Conservation (phyloP, 768 basidiomycete genomes). For the Russula emetica region DNA sequence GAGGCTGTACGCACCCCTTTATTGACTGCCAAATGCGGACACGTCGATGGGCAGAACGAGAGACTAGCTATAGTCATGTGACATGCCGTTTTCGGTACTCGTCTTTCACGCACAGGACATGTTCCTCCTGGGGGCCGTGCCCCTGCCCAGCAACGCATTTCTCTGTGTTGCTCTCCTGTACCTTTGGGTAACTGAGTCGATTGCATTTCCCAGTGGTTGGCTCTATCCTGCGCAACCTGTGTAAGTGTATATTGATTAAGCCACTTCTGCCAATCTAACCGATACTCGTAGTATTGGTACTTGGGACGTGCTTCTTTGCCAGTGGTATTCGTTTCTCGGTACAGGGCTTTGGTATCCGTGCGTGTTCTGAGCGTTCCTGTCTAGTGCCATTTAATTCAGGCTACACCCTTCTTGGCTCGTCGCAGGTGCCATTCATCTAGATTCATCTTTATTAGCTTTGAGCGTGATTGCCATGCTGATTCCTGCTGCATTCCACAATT, state of each 20-base stretch:
- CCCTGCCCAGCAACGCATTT: background rate
- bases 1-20: no score
- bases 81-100: no score
- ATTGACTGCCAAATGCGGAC: background rate
- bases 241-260: slow-evolving; percentile 30
- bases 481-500: slow-evolving; percentile 75
- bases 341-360: slow-evolving; percentile 72
- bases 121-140: background rate
- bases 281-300: slow-evolving; percentile 55
- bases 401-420: background rate
- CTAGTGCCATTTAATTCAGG: background rate
- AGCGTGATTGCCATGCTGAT: slow-evolving; percentile 76
- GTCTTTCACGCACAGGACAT: background rate
- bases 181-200: background rate
- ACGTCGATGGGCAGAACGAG: background rate
- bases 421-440: slow-evolving; percentile 58
- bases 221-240: slow-evolving; percentile 44
- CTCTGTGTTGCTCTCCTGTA: background rate
- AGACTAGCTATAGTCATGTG: no score
- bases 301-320: slow-evolving; percentile 86
- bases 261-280: background rate
- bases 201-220: slow-evolving; percentile 38
- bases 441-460: slow-evolving; percentile 69
- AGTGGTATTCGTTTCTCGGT: slow-evolving; percentile 79
- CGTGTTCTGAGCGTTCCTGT: slow-evolving; percentile 32